Percentiles rank a stretch among this genome's conserved stretches.
phyloP scores from a whole-genome alignment of 208 protist species.

The Trypanosoma congolense region DNA sequence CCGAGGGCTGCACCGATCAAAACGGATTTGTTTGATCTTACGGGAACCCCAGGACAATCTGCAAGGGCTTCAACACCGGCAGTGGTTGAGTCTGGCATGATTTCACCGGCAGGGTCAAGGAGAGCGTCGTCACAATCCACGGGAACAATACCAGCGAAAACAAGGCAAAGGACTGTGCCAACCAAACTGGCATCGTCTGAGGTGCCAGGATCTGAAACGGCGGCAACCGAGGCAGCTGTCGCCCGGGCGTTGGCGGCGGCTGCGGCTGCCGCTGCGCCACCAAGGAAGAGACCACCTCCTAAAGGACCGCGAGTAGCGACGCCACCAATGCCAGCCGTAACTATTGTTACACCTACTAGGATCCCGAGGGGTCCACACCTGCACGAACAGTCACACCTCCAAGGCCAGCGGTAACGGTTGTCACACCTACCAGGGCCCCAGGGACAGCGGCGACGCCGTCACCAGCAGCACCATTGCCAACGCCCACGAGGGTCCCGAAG shows the following conservation, averaged over 20 bases:
- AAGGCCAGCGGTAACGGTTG: background rate
- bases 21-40: no score
- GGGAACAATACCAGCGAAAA: background rate
- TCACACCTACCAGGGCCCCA: background rate
- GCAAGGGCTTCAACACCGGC: background rate
- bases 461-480: background rate
- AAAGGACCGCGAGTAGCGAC: background rate
- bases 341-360: background rate
- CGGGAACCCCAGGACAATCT: no score
- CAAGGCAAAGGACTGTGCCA: background rate
- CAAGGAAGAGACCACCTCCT: background rate
- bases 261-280: no score
- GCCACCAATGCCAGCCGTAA: background rate
- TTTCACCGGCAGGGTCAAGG: background rate
- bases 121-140: background rate
- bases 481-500: background rate
- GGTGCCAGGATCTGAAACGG: background rate
- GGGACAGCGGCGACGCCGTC: background rate
- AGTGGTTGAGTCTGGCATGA: background rate
- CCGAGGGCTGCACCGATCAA: background rate
- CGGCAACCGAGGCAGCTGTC: background rate
- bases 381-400: no score
- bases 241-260: background rate
- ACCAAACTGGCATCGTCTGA: background rate
- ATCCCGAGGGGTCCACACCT: background rate